phyloP scores from a whole-genome alignment of 352 stramenopile genomes.

The Phytophthora aleatoria region DNA sequence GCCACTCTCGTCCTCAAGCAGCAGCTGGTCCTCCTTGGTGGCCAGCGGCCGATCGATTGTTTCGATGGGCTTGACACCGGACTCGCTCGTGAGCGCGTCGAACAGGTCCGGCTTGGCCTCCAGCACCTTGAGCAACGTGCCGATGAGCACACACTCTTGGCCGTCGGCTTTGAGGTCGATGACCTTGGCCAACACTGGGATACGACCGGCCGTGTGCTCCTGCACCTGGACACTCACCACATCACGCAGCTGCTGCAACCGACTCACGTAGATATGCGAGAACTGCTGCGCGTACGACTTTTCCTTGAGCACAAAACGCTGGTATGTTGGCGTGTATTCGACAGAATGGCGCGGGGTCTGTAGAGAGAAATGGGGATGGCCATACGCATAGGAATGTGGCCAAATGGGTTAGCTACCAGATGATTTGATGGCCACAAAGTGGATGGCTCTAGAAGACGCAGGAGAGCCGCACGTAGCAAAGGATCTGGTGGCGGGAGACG shows the following conservation, averaged over 20 bases:
- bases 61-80: constrained; percentile 52
- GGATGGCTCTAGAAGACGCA: background rate
- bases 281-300: constrained; percentile 90
- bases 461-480: background rate
- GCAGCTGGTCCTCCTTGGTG: constrained; percentile 71
- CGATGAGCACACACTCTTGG: constrained; percentile 73
- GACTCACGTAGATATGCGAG: constrained; percentile 91
- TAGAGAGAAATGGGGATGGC: constrained; percentile 1
- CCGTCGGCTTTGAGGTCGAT: constrained; percentile 78
- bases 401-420: constrained; percentile 16
- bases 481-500: constrained; percentile 1
- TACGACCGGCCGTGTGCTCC: constrained; percentile 16
- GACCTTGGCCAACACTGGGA: constrained; percentile 66
- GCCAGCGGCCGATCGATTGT: constrained; percentile 45
- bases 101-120: constrained; percentile 82
- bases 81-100: constrained; percentile 70
- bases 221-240: constrained; percentile 55
- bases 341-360: constrained; percentile 44
- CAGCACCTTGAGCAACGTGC: constrained; percentile 86
- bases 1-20: constrained; percentile 90
- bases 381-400: constrained; percentile 11
- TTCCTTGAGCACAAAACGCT: constrained; percentile 86
- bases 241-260: constrained; percentile 72
- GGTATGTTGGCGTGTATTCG: constrained; percentile 47
- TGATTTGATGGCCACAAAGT: background rate